Evolutionary conservation across 202 grass and related monocot genomes (phyloP).

Genomic region (Musa balbisiana): DNA sequence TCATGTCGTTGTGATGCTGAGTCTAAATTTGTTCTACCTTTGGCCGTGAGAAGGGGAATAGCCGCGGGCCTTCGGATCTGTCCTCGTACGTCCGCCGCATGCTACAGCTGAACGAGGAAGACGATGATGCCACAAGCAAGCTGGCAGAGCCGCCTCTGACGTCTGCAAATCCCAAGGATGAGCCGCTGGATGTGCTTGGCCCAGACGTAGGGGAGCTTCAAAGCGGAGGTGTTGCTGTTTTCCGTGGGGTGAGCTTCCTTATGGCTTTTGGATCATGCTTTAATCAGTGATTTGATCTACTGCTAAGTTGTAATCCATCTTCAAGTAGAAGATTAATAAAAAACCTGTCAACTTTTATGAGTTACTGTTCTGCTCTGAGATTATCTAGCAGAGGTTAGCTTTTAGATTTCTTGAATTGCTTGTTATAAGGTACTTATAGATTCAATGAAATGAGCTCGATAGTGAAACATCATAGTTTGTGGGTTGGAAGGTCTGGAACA

Average conservation of each 20-base stretch:
- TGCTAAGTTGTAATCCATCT: too few relatives aligned
- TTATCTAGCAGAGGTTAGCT: too few relatives aligned
- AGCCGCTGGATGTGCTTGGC: neutral
- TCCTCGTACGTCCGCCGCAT: slow-evolving; percentile 8
- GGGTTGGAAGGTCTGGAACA: too few relatives aligned
- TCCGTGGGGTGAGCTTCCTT: neutral
- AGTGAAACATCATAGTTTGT: too few relatives aligned
- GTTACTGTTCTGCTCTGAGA: too few relatives aligned
- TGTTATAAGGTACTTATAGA: too few relatives aligned
- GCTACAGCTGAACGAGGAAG: slow-evolving; percentile 10
- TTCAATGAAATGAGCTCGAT: too few relatives aligned
- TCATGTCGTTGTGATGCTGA: neutral
- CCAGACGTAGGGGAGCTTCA: neutral
- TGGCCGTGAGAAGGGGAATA: neutral
- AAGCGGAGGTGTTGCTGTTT: neutral
- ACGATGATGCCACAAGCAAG: slow-evolving; percentile 2
- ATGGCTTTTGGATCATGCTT: neutral
- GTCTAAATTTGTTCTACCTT: neutral
- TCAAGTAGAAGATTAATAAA: too few relatives aligned
- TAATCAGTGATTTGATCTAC: neutral
- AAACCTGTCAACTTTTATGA: too few relatives aligned
- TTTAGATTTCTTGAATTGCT: too few relatives aligned
- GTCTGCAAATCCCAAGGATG: neutral
- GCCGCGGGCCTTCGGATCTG: neutral
- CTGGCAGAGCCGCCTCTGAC: neutral